Conservation (phyloP, 1,284 basidiomycete genomes). For the Ceratobasidium theobromae region DNA sequence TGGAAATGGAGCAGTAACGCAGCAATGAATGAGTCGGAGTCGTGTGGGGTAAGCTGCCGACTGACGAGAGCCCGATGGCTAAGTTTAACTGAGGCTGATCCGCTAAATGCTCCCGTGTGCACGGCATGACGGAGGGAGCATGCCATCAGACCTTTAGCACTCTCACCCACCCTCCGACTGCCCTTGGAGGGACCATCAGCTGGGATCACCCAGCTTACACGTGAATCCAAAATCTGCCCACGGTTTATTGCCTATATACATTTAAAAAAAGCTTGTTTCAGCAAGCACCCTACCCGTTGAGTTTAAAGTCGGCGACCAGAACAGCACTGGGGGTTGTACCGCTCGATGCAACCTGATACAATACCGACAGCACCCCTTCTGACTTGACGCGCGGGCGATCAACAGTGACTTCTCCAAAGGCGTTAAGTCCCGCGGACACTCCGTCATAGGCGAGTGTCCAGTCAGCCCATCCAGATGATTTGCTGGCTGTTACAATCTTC, state of each 20-base stretch:
- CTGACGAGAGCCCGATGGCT: too few species aligned
- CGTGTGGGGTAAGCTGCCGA: too few species aligned
- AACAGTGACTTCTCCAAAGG: slow-evolving; percentile 35
- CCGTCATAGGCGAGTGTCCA: slow-evolving; percentile 35
- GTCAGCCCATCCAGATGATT: slow-evolving; percentile 33
- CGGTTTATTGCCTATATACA: not conserved
- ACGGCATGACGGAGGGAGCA: too few species aligned
- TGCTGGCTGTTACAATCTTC: slow-evolving; percentile 32
- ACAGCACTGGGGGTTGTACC: slow-evolving; percentile 32
- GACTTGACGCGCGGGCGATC: slow-evolving; percentile 31
- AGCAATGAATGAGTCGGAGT: too few species aligned
- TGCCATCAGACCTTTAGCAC: too few species aligned
- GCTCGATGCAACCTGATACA: slow-evolving; percentile 33
- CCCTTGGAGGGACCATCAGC: too few species aligned
- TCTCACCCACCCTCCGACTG: too few species aligned
- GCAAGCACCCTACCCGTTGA: slow-evolving; percentile 6
- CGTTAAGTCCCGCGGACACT: slow-evolving; percentile 28
- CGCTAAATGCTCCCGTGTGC: too few species aligned
- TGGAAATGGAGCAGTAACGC: too few species aligned
- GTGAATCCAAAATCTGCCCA: not conserved
- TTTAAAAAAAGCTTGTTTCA: not conserved
- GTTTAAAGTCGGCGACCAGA: slow-evolving; percentile 30
- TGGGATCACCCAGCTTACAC: too few species aligned
- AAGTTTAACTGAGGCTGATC: too few species aligned
- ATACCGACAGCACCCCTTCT: slow-evolving; percentile 30